Conservation (phyloP, 257 asterid species). For the Striga asiatica region DNA sequence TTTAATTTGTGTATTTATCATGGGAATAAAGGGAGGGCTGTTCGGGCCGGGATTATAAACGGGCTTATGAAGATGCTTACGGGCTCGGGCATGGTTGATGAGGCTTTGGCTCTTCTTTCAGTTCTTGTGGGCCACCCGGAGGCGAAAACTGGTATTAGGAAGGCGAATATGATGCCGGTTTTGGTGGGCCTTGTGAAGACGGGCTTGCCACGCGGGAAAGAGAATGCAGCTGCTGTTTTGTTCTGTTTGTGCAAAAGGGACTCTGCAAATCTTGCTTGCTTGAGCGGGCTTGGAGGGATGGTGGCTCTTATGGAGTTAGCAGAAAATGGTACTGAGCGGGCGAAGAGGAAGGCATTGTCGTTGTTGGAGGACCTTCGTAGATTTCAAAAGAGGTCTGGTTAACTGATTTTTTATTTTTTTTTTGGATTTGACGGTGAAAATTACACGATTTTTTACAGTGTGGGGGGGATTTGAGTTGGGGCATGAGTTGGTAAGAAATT, state of each 20-base stretch:
- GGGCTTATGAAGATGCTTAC: neutral
- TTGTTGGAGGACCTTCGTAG: constrained; percentile 50
- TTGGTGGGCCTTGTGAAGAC: constrained; percentile 43
- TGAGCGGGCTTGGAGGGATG: constrained; percentile 59
- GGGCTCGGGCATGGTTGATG: neutral
- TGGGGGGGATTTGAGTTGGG: too few relatives aligned
- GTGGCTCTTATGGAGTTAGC: constrained; percentile 47
- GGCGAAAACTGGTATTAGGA: constrained; percentile 52
- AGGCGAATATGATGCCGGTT: constrained; percentile 49
- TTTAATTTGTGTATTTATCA: neutral
- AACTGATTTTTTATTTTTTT: too few relatives aligned
- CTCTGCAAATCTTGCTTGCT: constrained; percentile 33
- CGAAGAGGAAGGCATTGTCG: constrained; percentile 55
- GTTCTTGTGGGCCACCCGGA: constrained; percentile 67
- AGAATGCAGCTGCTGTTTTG: constrained; percentile 54
- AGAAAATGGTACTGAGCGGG: constrained; percentile 59
- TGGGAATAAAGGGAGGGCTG: neutral
- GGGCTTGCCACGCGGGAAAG: constrained; percentile 52
- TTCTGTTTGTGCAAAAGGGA: constrained; percentile 61
- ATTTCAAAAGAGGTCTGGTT: too few relatives aligned
- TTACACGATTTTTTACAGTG: too few relatives aligned
- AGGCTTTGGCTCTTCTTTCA: constrained; percentile 33
- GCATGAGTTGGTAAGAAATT: too few relatives aligned
- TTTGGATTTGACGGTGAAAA: too few relatives aligned
- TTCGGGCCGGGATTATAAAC: neutral